Percentiles rank a stretch among this genome's conserved stretches.
phyloP scores from a whole-genome alignment of 2,329 filamentous ascomycete species.

The Calonectria leucothoes region DNA sequence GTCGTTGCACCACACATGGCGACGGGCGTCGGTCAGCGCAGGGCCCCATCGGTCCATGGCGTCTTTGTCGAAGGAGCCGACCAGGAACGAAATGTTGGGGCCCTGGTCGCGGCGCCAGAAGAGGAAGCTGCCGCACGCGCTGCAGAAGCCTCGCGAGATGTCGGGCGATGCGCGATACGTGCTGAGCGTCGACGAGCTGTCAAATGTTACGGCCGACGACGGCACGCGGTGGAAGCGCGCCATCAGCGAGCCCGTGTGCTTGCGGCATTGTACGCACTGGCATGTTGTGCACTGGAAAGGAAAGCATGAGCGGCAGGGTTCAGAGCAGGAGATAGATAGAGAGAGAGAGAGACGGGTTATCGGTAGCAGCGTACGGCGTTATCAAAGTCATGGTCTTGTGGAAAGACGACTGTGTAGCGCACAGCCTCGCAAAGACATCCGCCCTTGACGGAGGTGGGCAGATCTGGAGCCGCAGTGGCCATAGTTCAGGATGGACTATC shows the following conservation, averaged over 20 bases:
- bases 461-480: not conserved
- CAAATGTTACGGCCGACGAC: not conserved
- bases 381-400: not conserved
- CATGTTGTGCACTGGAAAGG: not conserved
- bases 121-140: not conserved
- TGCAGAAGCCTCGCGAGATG: conserved; percentile 2
- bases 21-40: not conserved
- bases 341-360: not conserved
- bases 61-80: not conserved
- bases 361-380: not conserved
- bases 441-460: not conserved
- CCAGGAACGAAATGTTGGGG: not conserved
- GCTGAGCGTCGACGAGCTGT: not conserved
- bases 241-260: not conserved
- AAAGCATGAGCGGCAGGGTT: not conserved
- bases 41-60: conserved; percentile 1
- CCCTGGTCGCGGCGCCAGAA: conserved; percentile 1
- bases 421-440: not conserved
- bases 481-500: not conserved
- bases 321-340: not conserved
- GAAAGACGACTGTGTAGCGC: not conserved
- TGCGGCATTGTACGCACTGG: conserved; percentile 2
- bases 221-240: not conserved
- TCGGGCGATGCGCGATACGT: not conserved
- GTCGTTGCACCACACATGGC: conserved; percentile 2